Evolutionary conservation across 2,329 filamentous ascomycete species (phyloP).

Genomic region (Sporothrix euskadiensis): DNA sequence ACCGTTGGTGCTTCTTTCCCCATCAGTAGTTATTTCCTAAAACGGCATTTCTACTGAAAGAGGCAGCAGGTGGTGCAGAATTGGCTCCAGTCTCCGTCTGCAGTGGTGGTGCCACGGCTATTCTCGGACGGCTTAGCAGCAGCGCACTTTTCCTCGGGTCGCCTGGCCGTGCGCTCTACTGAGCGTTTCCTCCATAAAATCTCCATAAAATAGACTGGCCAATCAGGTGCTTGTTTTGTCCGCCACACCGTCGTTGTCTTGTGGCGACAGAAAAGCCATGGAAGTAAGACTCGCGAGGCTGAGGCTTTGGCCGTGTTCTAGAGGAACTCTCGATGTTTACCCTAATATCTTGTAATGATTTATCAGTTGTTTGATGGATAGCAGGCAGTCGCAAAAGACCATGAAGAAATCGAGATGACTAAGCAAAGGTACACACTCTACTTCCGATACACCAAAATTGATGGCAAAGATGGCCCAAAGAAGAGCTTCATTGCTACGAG

Average conservation of each 20-base stretch:
- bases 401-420: not conserved
- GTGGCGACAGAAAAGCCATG: not conserved
- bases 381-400: not conserved
- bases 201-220: not conserved
- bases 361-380: not conserved
- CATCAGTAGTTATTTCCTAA: conserved; percentile 28
- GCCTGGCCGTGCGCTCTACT: conserved; percentile 1
- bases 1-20: not conserved
- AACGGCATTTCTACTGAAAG: conserved; percentile 26
- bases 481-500: too few relatives aligned
- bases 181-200: too few relatives aligned
- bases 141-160: not conserved
- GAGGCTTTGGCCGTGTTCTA: not conserved
- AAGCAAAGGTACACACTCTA: too few relatives aligned
- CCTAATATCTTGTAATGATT: not conserved
- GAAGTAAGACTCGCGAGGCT: conserved; percentile 19
- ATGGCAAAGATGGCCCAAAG: too few relatives aligned
- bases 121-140: conserved; percentile 26
- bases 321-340: too few relatives aligned
- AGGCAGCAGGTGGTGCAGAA: not conserved
- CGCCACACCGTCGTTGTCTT: not conserved
- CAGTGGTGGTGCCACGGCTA: conserved; percentile 12
- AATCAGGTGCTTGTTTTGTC: not conserved
- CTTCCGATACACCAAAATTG: too few relatives aligned
- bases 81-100: too few relatives aligned